phyloP scores from a whole-genome alignment of 352 stramenopile genomes.

The Phytophthora meadii region DNA sequence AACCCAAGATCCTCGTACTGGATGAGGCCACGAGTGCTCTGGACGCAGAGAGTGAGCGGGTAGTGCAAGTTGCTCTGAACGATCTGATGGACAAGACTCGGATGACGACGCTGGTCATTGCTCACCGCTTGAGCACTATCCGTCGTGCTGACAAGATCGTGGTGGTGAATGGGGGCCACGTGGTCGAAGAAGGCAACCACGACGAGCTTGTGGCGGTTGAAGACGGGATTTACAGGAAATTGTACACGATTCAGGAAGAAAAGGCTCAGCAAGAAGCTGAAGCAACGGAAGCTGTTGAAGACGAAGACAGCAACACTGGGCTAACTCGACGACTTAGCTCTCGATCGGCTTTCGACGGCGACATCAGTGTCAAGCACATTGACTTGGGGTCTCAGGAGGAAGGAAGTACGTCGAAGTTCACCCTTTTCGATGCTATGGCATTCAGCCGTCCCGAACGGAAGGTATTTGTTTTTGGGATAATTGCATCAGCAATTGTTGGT shows the following conservation, averaged over 20 bases:
- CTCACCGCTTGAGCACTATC: slow-evolving; percentile 55
- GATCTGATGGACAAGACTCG: slow-evolving; percentile 24
- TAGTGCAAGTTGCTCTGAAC: slow-evolving; percentile 37
- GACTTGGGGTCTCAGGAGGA: background rate
- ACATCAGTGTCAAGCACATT: background rate
- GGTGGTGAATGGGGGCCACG: slow-evolving; percentile 48
- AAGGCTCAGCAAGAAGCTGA: slow-evolving; percentile 17
- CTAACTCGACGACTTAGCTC: background rate
- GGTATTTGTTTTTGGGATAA: background rate
- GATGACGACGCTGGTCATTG: slow-evolving; percentile 53
- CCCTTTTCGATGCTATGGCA: background rate
- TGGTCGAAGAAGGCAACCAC: slow-evolving; percentile 53
- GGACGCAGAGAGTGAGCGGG: slow-evolving; percentile 42
- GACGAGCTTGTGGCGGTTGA: slow-evolving; percentile 40
- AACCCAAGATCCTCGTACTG: slow-evolving; percentile 62
- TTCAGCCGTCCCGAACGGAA: background rate
- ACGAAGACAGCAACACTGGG: background rate
- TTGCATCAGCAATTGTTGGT: background rate
- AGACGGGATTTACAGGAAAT: slow-evolving; percentile 18
- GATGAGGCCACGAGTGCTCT: slow-evolving; percentile 69
- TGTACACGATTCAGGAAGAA: slow-evolving; percentile 41
- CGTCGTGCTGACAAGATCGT: slow-evolving; percentile 50
- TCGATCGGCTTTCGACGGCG: background rate
- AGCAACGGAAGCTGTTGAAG: background rate
- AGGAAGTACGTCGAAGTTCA: background rate